These are phyloP conservation scores for Pythium chondricola DNA, from an alignment of 352 stramenopile species.

Conservation along the genomic window DNA sequence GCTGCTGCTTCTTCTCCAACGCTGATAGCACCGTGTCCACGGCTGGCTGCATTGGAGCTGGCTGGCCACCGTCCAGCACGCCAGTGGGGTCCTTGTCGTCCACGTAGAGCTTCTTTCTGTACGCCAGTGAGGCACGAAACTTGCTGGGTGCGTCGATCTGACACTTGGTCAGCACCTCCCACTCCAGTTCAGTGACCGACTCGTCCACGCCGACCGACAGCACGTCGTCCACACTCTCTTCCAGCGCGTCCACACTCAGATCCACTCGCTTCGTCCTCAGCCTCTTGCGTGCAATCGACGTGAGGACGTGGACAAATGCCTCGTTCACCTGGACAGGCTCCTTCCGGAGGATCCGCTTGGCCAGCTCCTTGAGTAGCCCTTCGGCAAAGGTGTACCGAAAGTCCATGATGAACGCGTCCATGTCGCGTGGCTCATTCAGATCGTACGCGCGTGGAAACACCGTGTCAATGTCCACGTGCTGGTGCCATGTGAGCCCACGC, in stretches of 20 bases:
- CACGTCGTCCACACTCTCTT: conserved; percentile 55
- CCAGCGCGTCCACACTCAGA: conserved; percentile 26
- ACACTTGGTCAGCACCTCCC: conserved; percentile 57
- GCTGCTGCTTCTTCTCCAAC: conserved; percentile 45
- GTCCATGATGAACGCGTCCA: conserved; percentile 88
- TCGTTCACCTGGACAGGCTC: conserved; percentile 32
- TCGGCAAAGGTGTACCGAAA: conserved; percentile 84
- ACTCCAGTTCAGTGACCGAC: conserved; percentile 69
- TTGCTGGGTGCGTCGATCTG: conserved; percentile 33
- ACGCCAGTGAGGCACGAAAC: conserved; percentile 45
- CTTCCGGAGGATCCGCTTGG: conserved; percentile 14
- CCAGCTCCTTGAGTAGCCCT: conserved; percentile 74
- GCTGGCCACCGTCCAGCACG: conserved; percentile 7
- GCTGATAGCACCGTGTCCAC: conserved; percentile 43
- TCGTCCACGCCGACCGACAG: conserved; percentile 27
- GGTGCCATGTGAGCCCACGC: conserved; percentile 70
- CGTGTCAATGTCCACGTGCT: conserved; percentile 65
- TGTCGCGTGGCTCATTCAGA: conserved; percentile 74
- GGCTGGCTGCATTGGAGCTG: neutral
- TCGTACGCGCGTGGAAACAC: conserved; percentile 90
- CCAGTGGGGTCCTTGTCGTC: conserved; percentile 32
- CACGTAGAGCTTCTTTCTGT: conserved; percentile 39
- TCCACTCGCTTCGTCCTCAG: conserved; percentile 34
- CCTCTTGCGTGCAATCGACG: conserved; percentile 49
- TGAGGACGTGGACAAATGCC: conserved; percentile 50